These are phyloP conservation scores for Hemerocallis citrina DNA, from an alignment of 106 monocot genomes.

Conservation along the genomic window DNA sequence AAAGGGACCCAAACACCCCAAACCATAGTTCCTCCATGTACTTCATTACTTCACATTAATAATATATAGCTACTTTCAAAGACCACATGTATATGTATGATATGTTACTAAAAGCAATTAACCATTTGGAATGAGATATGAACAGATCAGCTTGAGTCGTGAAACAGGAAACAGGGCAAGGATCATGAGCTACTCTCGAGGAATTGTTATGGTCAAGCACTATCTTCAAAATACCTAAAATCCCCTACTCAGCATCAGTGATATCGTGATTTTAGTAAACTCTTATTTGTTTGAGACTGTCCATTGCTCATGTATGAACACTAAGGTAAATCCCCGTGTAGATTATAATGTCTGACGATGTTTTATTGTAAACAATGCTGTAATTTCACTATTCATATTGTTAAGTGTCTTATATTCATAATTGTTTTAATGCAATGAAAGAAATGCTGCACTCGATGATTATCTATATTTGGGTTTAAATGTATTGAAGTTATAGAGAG, in stretches of 20 bases:
- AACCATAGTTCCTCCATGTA: not conserved
- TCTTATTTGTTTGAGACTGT: not conserved
- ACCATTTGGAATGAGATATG: not conserved
- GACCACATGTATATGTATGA: not conserved
- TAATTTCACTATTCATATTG: too few relatives aligned
- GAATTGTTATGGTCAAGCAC: not conserved
- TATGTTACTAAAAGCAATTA: not conserved
- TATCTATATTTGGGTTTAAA: too few relatives aligned
- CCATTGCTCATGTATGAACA: not conserved
- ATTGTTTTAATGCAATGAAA: too few relatives aligned
- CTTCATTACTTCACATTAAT: not conserved
- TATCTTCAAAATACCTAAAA: not conserved
- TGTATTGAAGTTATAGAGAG: too few relatives aligned
- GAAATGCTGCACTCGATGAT: too few relatives aligned
- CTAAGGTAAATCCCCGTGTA: not conserved
- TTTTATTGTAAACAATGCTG: slow-evolving; percentile 1
- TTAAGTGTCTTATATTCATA: too few relatives aligned
- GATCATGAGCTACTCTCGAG: not conserved
- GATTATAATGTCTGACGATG: not conserved
- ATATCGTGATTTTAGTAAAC: not conserved
- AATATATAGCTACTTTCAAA: not conserved
- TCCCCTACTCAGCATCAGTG: not conserved
- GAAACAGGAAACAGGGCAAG: not conserved
- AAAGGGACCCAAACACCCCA: not conserved
- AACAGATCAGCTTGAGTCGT: not conserved